Evolutionary conservation across 306 rosid genomes (phyloP).

Genomic region (Cucurbita maxima): DNA sequence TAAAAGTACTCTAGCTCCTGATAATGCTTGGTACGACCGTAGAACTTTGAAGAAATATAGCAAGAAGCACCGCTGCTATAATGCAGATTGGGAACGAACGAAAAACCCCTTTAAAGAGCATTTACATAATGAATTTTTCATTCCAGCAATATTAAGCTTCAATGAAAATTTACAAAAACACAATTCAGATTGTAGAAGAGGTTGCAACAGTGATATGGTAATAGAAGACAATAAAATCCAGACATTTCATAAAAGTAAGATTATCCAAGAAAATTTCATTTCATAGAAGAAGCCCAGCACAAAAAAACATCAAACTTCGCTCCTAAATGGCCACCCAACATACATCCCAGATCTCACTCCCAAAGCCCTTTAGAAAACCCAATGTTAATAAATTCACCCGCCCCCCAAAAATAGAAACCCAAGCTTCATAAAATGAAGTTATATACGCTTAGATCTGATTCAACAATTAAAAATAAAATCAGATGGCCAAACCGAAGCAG

Average conservation of each 20-base stretch:
- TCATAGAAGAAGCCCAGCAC: slow-evolving; percentile 14
- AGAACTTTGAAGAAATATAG: background rate
- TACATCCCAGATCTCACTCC: slow-evolving; percentile 44
- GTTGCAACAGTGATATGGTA: background rate
- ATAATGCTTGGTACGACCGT: slow-evolving; percentile 16
- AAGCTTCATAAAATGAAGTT: slow-evolving; percentile 15
- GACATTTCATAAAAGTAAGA: background rate
- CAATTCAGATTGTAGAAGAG: background rate
- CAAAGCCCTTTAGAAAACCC: slow-evolving; percentile 14
- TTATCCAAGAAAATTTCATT: background rate
- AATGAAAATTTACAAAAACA: background rate
- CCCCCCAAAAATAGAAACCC: slow-evolving; percentile 2
- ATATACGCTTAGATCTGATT: slow-evolving; percentile 58
- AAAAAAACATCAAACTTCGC: slow-evolving; percentile 12
- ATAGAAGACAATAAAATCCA: background rate
- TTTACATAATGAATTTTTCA: background rate
- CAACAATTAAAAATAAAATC: slow-evolving; percentile 19
- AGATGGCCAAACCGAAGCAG: slow-evolving; percentile 16
- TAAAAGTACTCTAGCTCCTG: slow-evolving; percentile 5
- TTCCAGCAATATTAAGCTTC: background rate
- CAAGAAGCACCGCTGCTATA: background rate
- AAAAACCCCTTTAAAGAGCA: background rate
- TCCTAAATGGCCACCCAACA: slow-evolving; percentile 14
- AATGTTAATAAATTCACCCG: slow-evolving; percentile 8
- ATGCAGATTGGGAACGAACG: background rate